Evolutionary conservation across 2,329 filamentous ascomycete genomes (phyloP).

Genomic region (Ramularia endophylla): DNA sequence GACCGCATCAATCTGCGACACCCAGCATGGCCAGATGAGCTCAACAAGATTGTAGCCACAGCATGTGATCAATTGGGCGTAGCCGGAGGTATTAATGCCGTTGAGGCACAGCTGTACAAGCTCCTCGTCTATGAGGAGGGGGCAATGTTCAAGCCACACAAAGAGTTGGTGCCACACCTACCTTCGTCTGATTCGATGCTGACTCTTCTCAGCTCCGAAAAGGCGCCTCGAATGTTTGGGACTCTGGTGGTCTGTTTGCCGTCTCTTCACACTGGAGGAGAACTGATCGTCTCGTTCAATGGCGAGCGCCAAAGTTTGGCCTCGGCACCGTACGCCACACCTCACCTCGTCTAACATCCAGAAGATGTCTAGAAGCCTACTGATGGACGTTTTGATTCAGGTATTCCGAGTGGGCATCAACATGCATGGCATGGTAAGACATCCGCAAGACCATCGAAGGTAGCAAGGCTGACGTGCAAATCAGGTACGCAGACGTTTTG

Average conservation of each 20-base stretch:
- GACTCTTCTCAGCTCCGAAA: constrained; percentile 9
- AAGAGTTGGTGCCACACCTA: background rate
- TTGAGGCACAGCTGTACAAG: constrained; percentile 20
- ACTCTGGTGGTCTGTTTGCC: constrained; percentile 21
- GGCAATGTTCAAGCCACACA: constrained; percentile 21
- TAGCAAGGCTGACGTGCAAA: background rate
- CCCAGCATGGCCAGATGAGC: constrained; percentile 16
- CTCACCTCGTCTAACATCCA: too few relatives aligned
- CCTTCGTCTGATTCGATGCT: too few relatives aligned
- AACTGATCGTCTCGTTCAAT: constrained; percentile 11
- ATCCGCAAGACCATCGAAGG: constrained; percentile 3
- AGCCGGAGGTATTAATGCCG: background rate
- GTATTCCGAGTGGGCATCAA: constrained; percentile 24
- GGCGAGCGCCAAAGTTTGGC: constrained; percentile 1
- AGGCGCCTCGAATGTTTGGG: constrained; percentile 20
- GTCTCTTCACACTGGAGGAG: constrained; percentile 17
- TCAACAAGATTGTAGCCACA: constrained; percentile 14
- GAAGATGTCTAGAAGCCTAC: too few relatives aligned
- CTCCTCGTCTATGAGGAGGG: constrained; percentile 20
- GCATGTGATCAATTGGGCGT: constrained; percentile 15
- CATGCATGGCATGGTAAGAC: constrained; percentile 31
- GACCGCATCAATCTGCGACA: constrained; percentile 13
- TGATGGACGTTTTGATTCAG: too few relatives aligned
- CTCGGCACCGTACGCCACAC: background rate
- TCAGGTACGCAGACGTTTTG: constrained; percentile 49